These are phyloP conservation scores for Mortierella sp. DNA, from an alignment of 371 early-diverging fungal genomes.

Conservation along the genomic window DNA sequence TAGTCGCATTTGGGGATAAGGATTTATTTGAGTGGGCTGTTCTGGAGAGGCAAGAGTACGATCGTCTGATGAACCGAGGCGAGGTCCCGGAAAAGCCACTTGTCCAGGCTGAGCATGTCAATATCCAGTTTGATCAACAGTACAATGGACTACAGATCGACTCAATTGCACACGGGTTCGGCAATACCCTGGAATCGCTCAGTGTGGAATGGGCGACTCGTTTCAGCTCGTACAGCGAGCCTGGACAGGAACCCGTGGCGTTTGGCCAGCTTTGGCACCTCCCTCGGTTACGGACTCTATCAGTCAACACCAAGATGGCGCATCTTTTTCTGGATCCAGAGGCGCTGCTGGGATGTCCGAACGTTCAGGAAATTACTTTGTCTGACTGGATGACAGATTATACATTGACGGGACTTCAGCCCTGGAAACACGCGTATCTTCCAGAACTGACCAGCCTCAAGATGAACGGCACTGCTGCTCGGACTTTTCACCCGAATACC, in stretches of 20 bases:
- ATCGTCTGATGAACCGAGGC: neutral
- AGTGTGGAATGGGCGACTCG: neutral
- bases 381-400: no score
- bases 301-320: neutral
- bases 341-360: neutral
- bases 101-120: neutral
- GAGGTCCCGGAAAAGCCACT: neutral
- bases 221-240: neutral
- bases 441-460: neutral
- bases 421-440: neutral
- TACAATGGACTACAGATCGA: neutral
- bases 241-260: neutral
- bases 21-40: slow-evolving; percentile 2
- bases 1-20: neutral
- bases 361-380: neutral
- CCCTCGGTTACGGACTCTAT: neutral
- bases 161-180: neutral
- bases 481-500: neutral
- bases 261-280: neutral
- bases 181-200: neutral
- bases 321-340: neutral
- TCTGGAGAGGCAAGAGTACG: neutral
- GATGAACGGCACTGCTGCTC: neutral
- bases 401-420: neutral
- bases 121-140: neutral